Evolutionary conservation across 306 rosid species (phyloP), one percentile per base, ranked within the genome.

Genomic region (Vicia villosa): DNA sequence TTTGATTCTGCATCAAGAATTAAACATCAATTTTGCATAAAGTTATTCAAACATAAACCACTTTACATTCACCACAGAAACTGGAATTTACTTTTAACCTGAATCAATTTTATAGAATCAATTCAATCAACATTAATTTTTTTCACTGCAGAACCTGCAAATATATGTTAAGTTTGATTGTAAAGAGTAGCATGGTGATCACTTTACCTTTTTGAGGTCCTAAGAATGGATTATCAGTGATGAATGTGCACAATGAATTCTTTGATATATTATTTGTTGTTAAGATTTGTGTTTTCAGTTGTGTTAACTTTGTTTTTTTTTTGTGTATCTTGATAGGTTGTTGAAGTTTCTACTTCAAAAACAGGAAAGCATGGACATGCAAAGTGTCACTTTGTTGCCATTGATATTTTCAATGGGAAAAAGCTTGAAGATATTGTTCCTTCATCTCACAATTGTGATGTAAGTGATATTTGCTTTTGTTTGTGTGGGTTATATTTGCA

Each of bases 351-450:
- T 47, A 89, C 91, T 7, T 89, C 91, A 38, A 86, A 86, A 68
- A 84, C 91, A 4, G 91, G 91, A 19, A 88, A 86, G 86, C 95
- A 84, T 34, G 95, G 89, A 66, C 91, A 84, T 64, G 91, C 96
- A 5, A 89, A 86, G 75, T 86, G 96, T 41, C 96, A 89, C 83
- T 89, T 89, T 81, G 89, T 89, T 63, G 96, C 55, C 10, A 86
- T 83, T 69, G 91, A 89, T 75, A 84, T 84, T 26, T 86, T 89
- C 75, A 86, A 86, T 50, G 92, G 90, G 71, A 89, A 86, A 80
- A 86, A 81, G 73, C 92, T 89, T 58, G 88, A 89, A 70, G 96
- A 86, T 81, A 83, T 89, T 14, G 89, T 86, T 49, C 96, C 96
- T 54, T 89, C 89, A 0, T 86, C 89, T 74, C 91, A 89, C 83